Percentiles rank a stretch among this genome's conserved stretches.
Evolutionary conservation across 192 early-diverging fungal species (phyloP).

Genomic region (Backusella liffmaniae): DNA sequence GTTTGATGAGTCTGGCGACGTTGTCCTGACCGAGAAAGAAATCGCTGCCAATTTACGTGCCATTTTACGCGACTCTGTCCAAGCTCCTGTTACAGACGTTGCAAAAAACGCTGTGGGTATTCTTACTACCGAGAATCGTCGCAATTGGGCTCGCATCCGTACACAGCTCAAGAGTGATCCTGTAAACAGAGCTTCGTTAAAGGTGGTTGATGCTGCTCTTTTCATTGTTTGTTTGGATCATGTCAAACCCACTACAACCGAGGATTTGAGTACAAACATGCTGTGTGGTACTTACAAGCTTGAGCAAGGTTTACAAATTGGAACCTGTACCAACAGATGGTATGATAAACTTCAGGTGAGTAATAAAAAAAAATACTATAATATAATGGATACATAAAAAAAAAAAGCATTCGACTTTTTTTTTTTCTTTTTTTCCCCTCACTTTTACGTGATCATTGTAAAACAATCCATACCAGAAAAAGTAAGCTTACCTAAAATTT

Average conservation of each 20-base stretch:
- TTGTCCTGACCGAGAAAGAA: conserved; percentile 56
- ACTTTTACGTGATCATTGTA: conserved; percentile 1
- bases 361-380: neutral
- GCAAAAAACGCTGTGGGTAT: conserved; percentile 64
- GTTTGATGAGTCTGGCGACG: conserved; percentile 52
- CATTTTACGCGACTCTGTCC: conserved; percentile 52
- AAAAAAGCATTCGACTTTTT: neutral
- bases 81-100: conserved; percentile 46
- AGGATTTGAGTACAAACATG: conserved; percentile 48
- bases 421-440: neutral
- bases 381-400: neutral
- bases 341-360: conserved; percentile 71
- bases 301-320: conserved; percentile 44
- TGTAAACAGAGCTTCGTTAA: conserved; percentile 56
- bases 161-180: conserved; percentile 50
- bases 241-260: conserved; percentile 37
- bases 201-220: conserved; percentile 64
- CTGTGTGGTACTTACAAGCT: conserved; percentile 48
- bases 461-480: neutral
- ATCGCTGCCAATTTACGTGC: conserved; percentile 69
- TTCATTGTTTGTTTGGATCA: conserved; percentile 82
- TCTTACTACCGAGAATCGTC: conserved; percentile 75
- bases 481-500: neutral
- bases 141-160: conserved; percentile 69
- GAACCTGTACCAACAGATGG: conserved; percentile 75